Evolutionary conservation across 202 grass and related monocot genomes (phyloP), one percentile per base, ranked within the genome.

Genomic region (Carex arenaria): DNA sequence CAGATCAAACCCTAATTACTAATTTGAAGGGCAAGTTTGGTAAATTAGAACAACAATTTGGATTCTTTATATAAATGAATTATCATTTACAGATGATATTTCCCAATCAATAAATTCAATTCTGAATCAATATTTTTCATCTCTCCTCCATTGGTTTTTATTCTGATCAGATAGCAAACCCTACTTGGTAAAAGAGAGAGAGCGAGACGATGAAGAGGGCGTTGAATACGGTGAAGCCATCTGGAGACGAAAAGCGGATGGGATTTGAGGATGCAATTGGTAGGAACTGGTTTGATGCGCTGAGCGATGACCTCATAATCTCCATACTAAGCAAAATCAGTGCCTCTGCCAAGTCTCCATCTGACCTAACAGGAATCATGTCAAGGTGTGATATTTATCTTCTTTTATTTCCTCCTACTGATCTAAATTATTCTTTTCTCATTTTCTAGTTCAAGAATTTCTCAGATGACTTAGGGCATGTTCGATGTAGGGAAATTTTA

Each of bases 281-380:
- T 22, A 20, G 0, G 51, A 8, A 14, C 45, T 2, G 53, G 42
- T 90, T 95, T 64, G 88, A 92, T 53, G 51, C 81, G 1, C 88
- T 92, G 10, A 81, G 84, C 5, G 90, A 95, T 76, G 90, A 95
- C 67, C 73, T 95, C 56, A 64, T 95, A 31, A 59, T 92, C 3
- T 49, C 67, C 26, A 64, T 95, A 53, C 57, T 95, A 19, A 59
- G 57, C 13, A 84, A 78, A n/a, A 4, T 95, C 73, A 67, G 73
- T 1, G 67, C 63, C 0, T 34, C 74, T 6, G 86, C 86, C 1
- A 1, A 54, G 32, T 86, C 68, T 45, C 86, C 84, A 6, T 52
- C 86, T 14, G 86, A 94, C 56, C 34, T 95, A 47, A 18, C 83
- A 3, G 38, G 54, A 4, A 38, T 82, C 13, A 15, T 64, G 45